Percentiles rank a stretch among this genome's conserved stretches.
Evolutionary conservation across 805 yeast genomes (phyloP).

Genomic region (Komagataella mondaviorum): DNA sequence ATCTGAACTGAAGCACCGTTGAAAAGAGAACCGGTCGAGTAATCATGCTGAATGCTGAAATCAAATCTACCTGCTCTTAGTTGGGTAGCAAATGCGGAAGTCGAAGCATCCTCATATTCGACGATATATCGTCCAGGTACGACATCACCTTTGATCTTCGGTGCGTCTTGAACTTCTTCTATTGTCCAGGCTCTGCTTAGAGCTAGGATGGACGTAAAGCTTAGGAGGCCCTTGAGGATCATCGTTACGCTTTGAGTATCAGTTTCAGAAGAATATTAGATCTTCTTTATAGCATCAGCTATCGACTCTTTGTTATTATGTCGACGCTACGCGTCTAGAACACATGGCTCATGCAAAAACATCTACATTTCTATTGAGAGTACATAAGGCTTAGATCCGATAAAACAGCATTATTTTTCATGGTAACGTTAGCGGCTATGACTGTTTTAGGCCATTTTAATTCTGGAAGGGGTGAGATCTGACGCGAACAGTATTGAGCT

Average conservation of each 20-base stretch:
- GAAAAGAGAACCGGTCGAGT: slow-evolving; percentile 1
- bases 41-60: slow-evolving; percentile 1
- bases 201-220: not conserved
- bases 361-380: not conserved
- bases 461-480: not conserved
- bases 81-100: not conserved
- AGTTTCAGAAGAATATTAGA: not conserved
- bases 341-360: not conserved
- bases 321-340: not conserved
- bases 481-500: not conserved
- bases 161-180: not conserved
- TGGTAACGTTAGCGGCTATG: not conserved
- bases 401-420: not conserved
- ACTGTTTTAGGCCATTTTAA: not conserved
- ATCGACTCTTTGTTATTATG: not conserved
- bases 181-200: not conserved
- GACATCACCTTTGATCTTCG: not conserved
- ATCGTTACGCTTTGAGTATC: not conserved
- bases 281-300: not conserved
- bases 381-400: not conserved
- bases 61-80: not conserved
- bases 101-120: slow-evolving; percentile 1
- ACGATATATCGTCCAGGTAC: slow-evolving; percentile 4
- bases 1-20: slow-evolving; percentile 3
- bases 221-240: not conserved